These are phyloP conservation scores for Dactylellina cionopaga DNA, from an alignment of 2,329 filamentous ascomycete species.

Conservation along the genomic window DNA sequence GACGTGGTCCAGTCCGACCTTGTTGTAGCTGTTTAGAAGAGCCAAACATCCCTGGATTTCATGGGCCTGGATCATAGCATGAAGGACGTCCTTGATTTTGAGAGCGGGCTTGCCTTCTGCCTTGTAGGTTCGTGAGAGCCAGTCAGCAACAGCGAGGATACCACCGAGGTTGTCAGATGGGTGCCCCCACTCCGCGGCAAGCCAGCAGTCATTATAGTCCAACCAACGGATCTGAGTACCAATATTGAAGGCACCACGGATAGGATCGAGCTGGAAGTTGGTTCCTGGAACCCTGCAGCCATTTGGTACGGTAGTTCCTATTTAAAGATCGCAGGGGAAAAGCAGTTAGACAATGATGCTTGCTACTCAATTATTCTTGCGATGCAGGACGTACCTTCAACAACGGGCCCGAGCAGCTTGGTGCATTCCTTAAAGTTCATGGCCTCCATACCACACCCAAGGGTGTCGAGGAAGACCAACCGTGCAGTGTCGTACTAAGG, in stretches of 20 bases:
- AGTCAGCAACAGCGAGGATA: constrained; percentile 93
- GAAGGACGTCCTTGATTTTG: constrained; percentile 88
- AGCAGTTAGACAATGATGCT: too few species aligned
- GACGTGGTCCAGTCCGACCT: constrained; percentile 96
- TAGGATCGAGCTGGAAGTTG: constrained; percentile 90
- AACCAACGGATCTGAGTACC: constrained; percentile 99
- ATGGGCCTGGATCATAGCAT: constrained; percentile 99
- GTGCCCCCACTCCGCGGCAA: constrained; percentile 98
- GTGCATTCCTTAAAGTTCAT: constrained; percentile 95
- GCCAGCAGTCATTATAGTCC: constrained; percentile 99
- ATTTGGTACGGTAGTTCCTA: constrained; percentile 84
- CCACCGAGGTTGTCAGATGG: constrained; percentile 97
- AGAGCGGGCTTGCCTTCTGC: constrained; percentile 76
- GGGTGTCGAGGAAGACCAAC: constrained; percentile 94
- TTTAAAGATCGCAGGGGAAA: not conserved
- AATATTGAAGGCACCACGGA: constrained; percentile 98
- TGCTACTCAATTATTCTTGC: not conserved
- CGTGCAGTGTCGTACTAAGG: constrained; percentile 89
- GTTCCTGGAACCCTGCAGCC: constrained; percentile 92
- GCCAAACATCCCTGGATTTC: constrained; percentile 98
- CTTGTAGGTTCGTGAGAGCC: constrained; percentile 90
- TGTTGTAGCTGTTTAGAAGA: constrained; percentile 98
- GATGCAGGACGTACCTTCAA: constrained; percentile 67
- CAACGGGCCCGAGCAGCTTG: constrained; percentile 90
- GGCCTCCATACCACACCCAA: constrained; percentile 95